Percentiles rank a stretch among this genome's conserved stretches.
These are phyloP conservation scores for Ammopiptanthus mongolicus DNA, from an alignment of 306 rosid species.

Conservation along the genomic window DNA sequence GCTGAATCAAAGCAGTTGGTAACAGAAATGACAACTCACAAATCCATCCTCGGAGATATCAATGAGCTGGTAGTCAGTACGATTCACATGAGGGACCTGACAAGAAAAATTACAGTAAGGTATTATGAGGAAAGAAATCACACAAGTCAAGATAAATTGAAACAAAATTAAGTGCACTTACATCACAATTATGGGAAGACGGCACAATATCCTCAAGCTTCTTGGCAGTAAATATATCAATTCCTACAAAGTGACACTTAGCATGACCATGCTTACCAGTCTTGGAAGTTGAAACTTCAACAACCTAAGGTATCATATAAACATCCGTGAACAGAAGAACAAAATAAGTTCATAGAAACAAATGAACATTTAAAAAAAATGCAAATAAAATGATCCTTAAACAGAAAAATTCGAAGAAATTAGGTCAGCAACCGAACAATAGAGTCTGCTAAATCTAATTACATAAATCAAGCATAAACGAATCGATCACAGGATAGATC, in stretches of 20 bases:
- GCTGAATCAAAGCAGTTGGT: background rate
- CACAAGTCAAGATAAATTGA: background rate
- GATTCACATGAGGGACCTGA: constrained; percentile 75
- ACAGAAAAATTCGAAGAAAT: no score
- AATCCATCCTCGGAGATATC: constrained; percentile 53
- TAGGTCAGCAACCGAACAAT: background rate
- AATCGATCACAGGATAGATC: background rate
- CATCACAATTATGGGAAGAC: constrained; percentile 78
- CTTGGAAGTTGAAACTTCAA: constrained; percentile 39
- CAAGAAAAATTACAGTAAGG: background rate
- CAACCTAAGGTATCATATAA: constrained; percentile 21
- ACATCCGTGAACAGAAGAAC: no score
- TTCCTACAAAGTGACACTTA: constrained; percentile 70
- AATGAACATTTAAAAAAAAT: no score
- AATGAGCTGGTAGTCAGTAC: constrained; percentile 54
- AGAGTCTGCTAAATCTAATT: background rate
- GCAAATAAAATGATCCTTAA: background rate
- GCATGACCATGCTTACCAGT: constrained; percentile 46
- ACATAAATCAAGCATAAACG: background rate
- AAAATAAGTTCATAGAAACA: background rate
- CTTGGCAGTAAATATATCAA: constrained; percentile 64
- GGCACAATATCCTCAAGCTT: constrained; percentile 75
- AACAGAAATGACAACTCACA: constrained; percentile 32
- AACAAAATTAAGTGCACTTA: constrained; percentile 27
- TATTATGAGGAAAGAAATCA: background rate